A percentile compares a stretch with the other conserved stretches of the same genome.
These are phyloP conservation scores for Calonectria hawksworthii DNA, from an alignment of 2,329 filamentous ascomycete species.

Conservation along the genomic window DNA sequence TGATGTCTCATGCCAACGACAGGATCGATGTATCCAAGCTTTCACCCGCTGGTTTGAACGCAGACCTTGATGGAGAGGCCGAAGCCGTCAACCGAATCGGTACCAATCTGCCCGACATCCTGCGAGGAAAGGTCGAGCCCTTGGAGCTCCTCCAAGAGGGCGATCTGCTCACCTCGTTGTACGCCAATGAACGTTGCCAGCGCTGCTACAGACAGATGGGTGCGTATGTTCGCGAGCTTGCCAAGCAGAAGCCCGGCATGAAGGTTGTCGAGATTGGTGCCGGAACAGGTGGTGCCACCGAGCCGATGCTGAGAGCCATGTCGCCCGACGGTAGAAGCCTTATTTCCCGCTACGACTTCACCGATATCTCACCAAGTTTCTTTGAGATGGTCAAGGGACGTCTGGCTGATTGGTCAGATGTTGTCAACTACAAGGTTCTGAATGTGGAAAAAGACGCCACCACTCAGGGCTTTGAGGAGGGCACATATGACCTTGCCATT, in stretches of 20 bases:
- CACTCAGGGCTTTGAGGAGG: constrained; percentile 51
- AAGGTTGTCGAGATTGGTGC: constrained; percentile 57
- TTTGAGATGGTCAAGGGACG: constrained; percentile 52
- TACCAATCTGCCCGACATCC: constrained; percentile 5
- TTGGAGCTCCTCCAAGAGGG: constrained; percentile 6
- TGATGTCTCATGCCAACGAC: constrained; percentile 14
- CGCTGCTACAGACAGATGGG: constrained; percentile 16
- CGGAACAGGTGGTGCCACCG: constrained; percentile 57
- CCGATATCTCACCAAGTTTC: constrained; percentile 59
- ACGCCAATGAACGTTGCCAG: constrained; percentile 19
- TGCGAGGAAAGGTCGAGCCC: constrained; percentile 11
- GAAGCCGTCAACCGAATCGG: constrained; percentile 19
- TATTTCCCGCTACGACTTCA: constrained; percentile 55
- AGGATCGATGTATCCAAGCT: constrained; percentile 13
- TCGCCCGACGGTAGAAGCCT: neutral
- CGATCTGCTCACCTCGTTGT: constrained; percentile 17
- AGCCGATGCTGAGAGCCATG: constrained; percentile 50
- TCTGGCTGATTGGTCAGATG: constrained; percentile 39
- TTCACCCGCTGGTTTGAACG: neutral
- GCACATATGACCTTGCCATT: constrained; percentile 53
- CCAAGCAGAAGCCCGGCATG: constrained; percentile 50
- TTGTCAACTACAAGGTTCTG: constrained; percentile 38
- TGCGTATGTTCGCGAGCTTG: constrained; percentile 40
- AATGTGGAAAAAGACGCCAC: constrained; percentile 49
- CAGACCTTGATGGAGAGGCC: constrained; percentile 14